Percentiles rank a stretch among this genome's conserved stretches.
Conservation (phyloP, 2,329 filamentous ascomycete species). For the Anthostomella pinea region DNA sequence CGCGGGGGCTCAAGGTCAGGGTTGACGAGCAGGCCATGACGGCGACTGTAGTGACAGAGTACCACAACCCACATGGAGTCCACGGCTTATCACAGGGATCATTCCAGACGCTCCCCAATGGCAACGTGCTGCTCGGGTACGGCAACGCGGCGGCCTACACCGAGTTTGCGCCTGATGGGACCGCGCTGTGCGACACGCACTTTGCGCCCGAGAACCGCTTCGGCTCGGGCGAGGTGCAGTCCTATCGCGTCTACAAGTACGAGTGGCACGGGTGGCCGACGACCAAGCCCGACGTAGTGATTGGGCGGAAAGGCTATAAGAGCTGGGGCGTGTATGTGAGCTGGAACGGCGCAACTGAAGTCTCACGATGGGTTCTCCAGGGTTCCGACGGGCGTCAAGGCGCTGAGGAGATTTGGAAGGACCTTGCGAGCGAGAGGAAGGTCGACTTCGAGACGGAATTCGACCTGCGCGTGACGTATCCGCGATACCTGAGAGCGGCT, state of each 20-base stretch:
- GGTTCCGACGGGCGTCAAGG: slow-evolving; percentile 29
- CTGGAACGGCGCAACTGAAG: slow-evolving; percentile 36
- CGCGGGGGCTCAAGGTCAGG: slow-evolving; percentile 32
- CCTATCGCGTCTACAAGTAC: slow-evolving; percentile 30
- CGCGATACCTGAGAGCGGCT: slow-evolving; percentile 15
- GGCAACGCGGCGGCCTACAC: slow-evolving; percentile 31
- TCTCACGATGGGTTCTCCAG: slow-evolving; percentile 38
- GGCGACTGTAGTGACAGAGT: slow-evolving; percentile 34
- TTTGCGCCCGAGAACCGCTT: slow-evolving; percentile 20
- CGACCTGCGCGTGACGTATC: slow-evolving; percentile 19
- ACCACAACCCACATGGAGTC: slow-evolving; percentile 37
- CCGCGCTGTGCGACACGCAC: slow-evolving; percentile 21
- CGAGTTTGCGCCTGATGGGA: slow-evolving; percentile 26
- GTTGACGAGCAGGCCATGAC: slow-evolving; percentile 34
- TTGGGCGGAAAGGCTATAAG: slow-evolving; percentile 17
- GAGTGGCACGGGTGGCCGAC: slow-evolving; percentile 25
- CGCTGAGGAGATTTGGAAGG: slow-evolving; percentile 19
- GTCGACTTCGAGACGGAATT: slow-evolving; percentile 37
- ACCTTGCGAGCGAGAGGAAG: slow-evolving; percentile 20
- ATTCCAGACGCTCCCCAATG: slow-evolving; percentile 40
- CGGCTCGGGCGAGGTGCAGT: slow-evolving; percentile 20
- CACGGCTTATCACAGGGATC: slow-evolving; percentile 42
- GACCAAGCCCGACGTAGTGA: slow-evolving; percentile 15
- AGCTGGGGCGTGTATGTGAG: slow-evolving; percentile 36
- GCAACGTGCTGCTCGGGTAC: slow-evolving; percentile 43